Conservation (phyloP, 169 alveolate species). For the Plasmodium chabaudi region DNA sequence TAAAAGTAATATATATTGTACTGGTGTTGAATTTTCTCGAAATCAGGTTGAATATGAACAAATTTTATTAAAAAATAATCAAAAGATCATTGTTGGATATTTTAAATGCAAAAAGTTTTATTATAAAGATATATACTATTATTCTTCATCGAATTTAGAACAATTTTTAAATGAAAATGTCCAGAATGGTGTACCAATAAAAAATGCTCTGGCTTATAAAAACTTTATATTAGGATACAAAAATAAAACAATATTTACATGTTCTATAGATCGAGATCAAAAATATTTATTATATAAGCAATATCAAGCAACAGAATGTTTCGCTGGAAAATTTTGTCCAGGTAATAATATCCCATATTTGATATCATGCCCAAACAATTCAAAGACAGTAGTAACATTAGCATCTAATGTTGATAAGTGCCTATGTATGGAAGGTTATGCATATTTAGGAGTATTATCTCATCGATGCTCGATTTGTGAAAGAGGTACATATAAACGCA, state of each 20-base stretch:
- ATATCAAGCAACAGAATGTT: constrained; percentile 35
- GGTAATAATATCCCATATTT: constrained; percentile 79
- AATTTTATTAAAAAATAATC: constrained; percentile 56
- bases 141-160: constrained; percentile 16
- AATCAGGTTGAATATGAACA: constrained; percentile 41
- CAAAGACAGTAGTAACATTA: constrained; percentile 77
- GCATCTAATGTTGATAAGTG: constrained; percentile 78
- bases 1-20: constrained; percentile 81
- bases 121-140: constrained; percentile 57
- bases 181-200: constrained; percentile 20
- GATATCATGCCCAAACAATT: constrained; percentile 81
- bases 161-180: constrained; percentile 32
- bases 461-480: constrained; percentile 80
- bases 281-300: constrained; percentile 64
- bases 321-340: constrained; percentile 76
- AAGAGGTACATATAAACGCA: constrained; percentile 81
- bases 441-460: constrained; percentile 46
- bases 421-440: constrained; percentile 81
- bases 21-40: constrained; percentile 72
- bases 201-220: constrained; percentile 25
- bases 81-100: constrained; percentile 68
- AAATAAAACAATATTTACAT: constrained; percentile 51
- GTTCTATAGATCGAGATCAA: constrained; percentile 39
- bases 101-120: constrained; percentile 65
- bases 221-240: constrained; percentile 42